Base-by-base conservation (phyloP, 768 basidiomycete genomes). In the Mycena olivaceomarginata region DNA sequence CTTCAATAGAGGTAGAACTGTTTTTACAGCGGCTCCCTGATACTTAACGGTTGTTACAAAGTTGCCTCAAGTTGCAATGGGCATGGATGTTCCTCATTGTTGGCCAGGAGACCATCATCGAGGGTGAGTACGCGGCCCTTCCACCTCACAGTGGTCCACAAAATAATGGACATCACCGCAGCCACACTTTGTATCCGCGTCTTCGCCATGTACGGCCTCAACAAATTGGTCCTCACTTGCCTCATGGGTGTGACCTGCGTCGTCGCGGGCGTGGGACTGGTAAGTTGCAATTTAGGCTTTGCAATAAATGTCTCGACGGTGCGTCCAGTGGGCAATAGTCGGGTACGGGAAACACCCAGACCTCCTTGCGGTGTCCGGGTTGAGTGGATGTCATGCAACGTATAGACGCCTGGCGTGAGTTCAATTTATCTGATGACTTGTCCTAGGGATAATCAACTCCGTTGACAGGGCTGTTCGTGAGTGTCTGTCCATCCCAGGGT, bases 1-100 rank as follows among this genome's bases (percentile, higher is more conserved):
- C 64, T 72, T 72, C 43, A 40, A 72, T 25, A 72, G 71, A 65
- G 41, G 71, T 72, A 66, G 41, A 71, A 51, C n/a, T n/a, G n/a
- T n/a, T 40, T 57, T 53, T 7, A 53, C 51, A 53, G 2, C 46
- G 4, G 3, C 18, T 48, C 46, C 13, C n/a, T 53, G 7, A 22
- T 53, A 11, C 51, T 53, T n/a, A 53, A 53, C 7, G 5, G 6
- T 53, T 53, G 5, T 45, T 40, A 53, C 20, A 53, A 18, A 53
- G 51, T 6, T 53, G 51, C 6, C 7, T n/a, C 18, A 53, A 53
- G 20, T 2, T 53, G 15, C 51, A n/a, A n/a, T 20, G 51, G 51
- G 51, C 51, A 7, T 53, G 51, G 51, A 53, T 18, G 20, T 5
- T 53, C 20, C 20, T 53, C 20, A 20, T 53, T 5, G 51, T 53